These are phyloP conservation scores for Colletotrichum sublineola DNA, from an alignment of 2,329 filamentous ascomycete species.

Conservation along the genomic window DNA sequence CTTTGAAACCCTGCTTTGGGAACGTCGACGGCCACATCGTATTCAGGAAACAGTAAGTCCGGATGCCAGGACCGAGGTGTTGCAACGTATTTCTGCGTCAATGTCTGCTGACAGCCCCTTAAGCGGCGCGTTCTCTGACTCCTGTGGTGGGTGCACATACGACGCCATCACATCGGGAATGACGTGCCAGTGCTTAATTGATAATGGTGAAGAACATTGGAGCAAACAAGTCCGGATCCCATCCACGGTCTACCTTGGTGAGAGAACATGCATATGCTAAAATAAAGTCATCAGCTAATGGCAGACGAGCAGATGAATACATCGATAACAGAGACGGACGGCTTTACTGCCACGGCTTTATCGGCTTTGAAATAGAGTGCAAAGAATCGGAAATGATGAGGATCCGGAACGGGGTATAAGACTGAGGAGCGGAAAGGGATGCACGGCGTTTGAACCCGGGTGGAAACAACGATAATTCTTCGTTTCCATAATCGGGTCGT, in stretches of 20 bases:
- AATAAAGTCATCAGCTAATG: not conserved
- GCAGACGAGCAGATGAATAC: not conserved
- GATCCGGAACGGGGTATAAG: not conserved
- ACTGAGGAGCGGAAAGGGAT: not conserved
- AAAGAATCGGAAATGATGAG: not conserved
- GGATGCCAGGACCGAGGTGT: not conserved
- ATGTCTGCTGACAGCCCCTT: not conserved
- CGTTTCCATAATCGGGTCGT: not conserved
- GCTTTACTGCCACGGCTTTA: not conserved
- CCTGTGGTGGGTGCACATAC: not conserved
- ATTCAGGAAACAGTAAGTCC: not conserved
- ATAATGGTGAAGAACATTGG: no score
- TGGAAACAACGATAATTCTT: no score
- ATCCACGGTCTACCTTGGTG: not conserved
- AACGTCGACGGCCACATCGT: not conserved
- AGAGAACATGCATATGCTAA: not conserved
- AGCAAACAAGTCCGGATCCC: no score
- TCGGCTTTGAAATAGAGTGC: not conserved
- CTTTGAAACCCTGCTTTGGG: not conserved
- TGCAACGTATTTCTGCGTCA: not conserved
- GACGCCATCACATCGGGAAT: not conserved
- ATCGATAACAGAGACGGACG: not conserved
- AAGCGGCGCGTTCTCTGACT: not conserved
- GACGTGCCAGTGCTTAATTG: not conserved
- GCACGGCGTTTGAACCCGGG: not conserved